Evolutionary conservation across 2,329 filamentous ascomycete genomes (phyloP).

Genomic region (Alternaria sp.): DNA sequence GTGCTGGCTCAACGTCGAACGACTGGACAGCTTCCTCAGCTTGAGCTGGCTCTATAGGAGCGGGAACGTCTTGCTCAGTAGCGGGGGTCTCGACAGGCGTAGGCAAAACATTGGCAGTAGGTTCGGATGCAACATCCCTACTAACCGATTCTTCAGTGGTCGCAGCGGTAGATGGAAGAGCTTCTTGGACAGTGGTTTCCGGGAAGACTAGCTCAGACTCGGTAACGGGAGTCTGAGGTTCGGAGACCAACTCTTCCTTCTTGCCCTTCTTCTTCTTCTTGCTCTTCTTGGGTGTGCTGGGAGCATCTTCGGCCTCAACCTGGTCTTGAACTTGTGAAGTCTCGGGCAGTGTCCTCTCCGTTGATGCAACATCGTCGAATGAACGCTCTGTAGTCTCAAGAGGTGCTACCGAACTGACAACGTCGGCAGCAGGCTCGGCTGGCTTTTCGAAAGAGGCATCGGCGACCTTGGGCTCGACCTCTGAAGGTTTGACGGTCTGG

Average conservation of each 20-base stretch:
- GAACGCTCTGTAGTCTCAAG: neutral
- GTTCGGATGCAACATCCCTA: neutral
- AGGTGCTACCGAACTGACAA: neutral
- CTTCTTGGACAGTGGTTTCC: neutral
- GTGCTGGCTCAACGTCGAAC: neutral
- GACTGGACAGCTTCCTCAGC: neutral
- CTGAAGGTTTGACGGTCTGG: neutral
- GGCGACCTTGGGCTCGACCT: neutral
- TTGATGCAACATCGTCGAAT: neutral
- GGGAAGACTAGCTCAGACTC: constrained; percentile 8
- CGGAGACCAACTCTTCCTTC: constrained; percentile 25
- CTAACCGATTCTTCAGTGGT: constrained; percentile 1
- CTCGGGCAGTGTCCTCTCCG: constrained; percentile 1
- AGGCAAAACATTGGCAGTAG: neutral
- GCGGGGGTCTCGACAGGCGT: neutral
- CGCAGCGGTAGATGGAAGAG: neutral
- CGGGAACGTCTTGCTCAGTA: neutral
- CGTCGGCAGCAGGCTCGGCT: neutral
- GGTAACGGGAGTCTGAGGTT: constrained; percentile 22
- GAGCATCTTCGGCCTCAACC: neutral
- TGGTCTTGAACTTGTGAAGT: neutral
- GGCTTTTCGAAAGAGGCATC: neutral
- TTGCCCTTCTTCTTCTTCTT: constrained; percentile 42
- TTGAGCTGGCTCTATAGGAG: neutral
- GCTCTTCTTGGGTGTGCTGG: constrained; percentile 27